Conservation (phyloP, 163 green algal species). For the Scenedesmus sp. region DNA sequence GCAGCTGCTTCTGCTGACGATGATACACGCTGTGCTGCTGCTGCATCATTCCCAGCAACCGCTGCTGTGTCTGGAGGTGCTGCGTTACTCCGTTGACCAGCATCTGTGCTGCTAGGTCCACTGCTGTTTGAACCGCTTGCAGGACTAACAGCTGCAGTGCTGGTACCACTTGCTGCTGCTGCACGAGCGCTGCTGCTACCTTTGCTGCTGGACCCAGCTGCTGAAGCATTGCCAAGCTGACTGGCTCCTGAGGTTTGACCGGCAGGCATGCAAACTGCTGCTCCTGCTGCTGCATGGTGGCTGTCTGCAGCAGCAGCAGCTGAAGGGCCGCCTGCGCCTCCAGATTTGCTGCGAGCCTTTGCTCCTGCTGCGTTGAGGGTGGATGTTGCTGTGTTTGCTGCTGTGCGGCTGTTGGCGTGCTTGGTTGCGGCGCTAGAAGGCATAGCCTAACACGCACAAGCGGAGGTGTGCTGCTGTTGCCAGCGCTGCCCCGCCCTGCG, state of each 20-base stretch:
- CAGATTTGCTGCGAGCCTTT: constrained; percentile 39
- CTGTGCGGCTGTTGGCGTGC: constrained; percentile 22
- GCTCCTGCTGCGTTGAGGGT: not conserved
- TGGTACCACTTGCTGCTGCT: not conserved
- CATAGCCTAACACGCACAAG: constrained; percentile 20
- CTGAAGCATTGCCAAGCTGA: not conserved
- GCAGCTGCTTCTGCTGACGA: not conserved
- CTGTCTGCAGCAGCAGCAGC: constrained; percentile 29
- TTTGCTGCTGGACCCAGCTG: not conserved
- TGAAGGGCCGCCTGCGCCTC: constrained; percentile 4
- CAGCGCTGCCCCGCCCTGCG: constrained; percentile 1
- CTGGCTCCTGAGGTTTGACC: not conserved
- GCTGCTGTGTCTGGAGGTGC: not conserved
- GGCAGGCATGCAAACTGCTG: not conserved
- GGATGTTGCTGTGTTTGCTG: constrained; percentile 9
- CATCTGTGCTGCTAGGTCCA: not conserved
- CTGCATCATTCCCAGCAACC: not conserved
- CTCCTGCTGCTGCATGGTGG: constrained; percentile 7
- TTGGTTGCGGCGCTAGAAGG: constrained; percentile 37
- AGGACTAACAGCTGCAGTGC: not conserved
- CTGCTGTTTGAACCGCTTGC: not conserved
- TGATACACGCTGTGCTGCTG: not conserved
- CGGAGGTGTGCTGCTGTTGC: constrained; percentile 29
- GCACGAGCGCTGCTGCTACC: not conserved
- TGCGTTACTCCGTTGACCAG: not conserved